Percentiles rank a stretch among this genome's conserved stretches.
phyloP scores from a whole-genome alignment of 2,329 filamentous ascomycete species.

The Sclerotinia minor region DNA sequence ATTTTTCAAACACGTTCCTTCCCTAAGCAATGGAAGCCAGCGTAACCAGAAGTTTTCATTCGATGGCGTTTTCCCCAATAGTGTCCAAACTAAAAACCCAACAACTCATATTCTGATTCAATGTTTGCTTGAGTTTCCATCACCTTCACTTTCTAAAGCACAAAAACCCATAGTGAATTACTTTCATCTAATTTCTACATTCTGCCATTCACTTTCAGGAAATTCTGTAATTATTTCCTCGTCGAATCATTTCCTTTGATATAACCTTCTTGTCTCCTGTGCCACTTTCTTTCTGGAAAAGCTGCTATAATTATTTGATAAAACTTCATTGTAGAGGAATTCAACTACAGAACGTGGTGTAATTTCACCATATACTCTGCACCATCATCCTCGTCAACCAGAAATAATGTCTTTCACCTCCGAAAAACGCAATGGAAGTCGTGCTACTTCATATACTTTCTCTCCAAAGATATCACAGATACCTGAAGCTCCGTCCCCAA shows the following conservation, averaged over 20 bases:
- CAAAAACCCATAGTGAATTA: background rate
- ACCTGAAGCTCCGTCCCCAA: constrained; percentile 8
- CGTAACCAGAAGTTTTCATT: too few relatives aligned
- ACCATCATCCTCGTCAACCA: background rate
- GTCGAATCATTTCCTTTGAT: background rate
- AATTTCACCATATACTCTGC: background rate
- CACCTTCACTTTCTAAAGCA: background rate
- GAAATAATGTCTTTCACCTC: constrained; percentile 8
- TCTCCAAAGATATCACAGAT: constrained; percentile 12
- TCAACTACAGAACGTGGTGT: background rate
- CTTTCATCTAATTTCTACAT: background rate
- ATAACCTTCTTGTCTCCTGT: too few relatives aligned
- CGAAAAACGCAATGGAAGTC: constrained; percentile 13
- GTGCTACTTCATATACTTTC: constrained; percentile 12
- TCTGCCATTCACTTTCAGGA: background rate
- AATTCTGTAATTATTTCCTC: background rate
- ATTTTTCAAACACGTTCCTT: background rate
- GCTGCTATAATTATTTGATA: background rate
- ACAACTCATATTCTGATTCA: too few relatives aligned
- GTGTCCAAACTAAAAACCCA: too few relatives aligned
- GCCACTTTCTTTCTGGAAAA: background rate
- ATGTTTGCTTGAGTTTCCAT: background rate
- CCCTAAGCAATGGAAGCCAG: rapidly evolving
- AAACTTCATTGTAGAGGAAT: background rate
- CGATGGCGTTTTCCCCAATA: too few relatives aligned